A percentile compares a stretch with the other conserved stretches of the same genome.
Conservation (phyloP, 768 basidiomycete species). For the Kondoa malvinella region DNA sequence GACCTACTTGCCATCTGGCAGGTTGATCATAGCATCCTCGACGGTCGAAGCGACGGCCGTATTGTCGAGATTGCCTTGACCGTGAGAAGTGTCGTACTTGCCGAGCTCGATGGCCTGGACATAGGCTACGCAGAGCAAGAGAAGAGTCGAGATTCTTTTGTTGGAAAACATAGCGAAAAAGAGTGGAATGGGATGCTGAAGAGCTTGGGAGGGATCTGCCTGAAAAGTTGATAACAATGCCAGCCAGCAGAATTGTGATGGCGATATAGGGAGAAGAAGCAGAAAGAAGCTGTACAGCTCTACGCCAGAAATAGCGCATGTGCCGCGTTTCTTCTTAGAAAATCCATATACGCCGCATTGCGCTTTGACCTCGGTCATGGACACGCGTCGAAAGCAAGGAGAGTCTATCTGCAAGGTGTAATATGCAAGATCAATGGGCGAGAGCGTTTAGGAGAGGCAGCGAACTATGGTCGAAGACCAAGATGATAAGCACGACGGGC, state of each 20-base stretch:
- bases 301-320: too few species aligned
- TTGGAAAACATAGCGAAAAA: background rate
- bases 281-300: too few species aligned
- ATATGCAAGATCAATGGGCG: too few species aligned
- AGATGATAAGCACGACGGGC: too few species aligned
- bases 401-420: too few species aligned
- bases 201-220: background rate
- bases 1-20: background rate
- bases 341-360: too few species aligned
- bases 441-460: too few species aligned
- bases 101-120: background rate
- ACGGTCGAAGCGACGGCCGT: background rate
- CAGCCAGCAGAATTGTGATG: background rate
- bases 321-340: too few species aligned
- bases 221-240: background rate
- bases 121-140: background rate
- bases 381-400: too few species aligned
- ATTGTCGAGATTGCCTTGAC: background rate
- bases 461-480: too few species aligned
- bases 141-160: background rate
- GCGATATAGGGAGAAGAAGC: background rate
- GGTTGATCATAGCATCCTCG: background rate
- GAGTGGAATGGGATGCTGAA: background rate
- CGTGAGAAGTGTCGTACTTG: background rate
- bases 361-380: too few species aligned